Base-by-base conservation (phyloP, 2,329 filamentous ascomycete genomes). In the Talaromyces rugulosus region DNA sequence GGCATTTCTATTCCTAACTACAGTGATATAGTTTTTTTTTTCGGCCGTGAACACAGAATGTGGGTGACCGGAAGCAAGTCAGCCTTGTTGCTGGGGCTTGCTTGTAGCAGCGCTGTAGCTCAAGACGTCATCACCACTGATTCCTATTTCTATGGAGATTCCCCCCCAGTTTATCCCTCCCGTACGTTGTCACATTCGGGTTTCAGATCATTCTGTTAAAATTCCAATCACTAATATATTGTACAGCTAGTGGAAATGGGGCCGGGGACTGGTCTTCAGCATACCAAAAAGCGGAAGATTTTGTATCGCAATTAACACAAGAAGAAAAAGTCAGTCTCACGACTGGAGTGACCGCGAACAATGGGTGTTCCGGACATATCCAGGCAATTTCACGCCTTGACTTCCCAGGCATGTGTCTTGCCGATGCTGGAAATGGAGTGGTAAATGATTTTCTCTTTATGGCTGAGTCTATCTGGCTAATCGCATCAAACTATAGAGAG, bases 351-450 rank as follows among this genome's bases (percentile, higher is more conserved):
- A 58, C 50, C 12, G n/a, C 58, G 1, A 60, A 61, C 0, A 70
- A 59, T 56, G 66, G 67, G 9, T 79, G 77, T 59, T 69, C 70
- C 1, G 72, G 74, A 14, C 70, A 69, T 44, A 75, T 76, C 55
- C 63, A 65, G 7, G 58, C 71, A 1, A 72, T 76, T 23, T 63
- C 68, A 1, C 70, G 73, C 2, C 58, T 75, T 4, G 69, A 69
- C 2, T 75, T 76, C 50, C 66, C 71, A 0, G 77, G 77, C 0
- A 61, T 80, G 3, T 80, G 78, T 64, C 68, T 80, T 5, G 71
- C 74, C 8, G 78, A 81, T 67, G 78, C 75, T 11, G 74, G 72
- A 5, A 77, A 78, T 66, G 78, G 78, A 5, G 69, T 80, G 27
- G 69, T 71, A 54, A 33, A 66, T 64, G n/a, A 42, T 47, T 47